A percentile compares a stretch with the other conserved stretches of the same genome.
These are phyloP conservation scores for Euphorbia lathyris DNA, from an alignment of 345 rosid species.

Conservation along the genomic window DNA sequence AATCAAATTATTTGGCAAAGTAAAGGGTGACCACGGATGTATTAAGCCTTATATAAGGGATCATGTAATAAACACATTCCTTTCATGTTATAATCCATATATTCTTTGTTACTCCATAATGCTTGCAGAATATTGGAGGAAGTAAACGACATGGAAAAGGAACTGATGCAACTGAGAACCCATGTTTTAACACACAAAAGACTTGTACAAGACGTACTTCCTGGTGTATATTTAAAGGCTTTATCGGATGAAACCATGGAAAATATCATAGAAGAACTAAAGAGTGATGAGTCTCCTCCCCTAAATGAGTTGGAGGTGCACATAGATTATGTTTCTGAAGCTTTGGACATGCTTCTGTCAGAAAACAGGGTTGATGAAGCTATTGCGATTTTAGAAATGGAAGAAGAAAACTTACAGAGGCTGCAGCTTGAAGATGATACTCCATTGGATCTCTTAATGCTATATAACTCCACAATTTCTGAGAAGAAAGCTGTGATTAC, in stretches of 20 bases:
- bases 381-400: conserved; percentile 37
- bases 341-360: conserved; percentile 40
- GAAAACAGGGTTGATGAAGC: conserved; percentile 53
- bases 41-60: not conserved
- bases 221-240: conserved; percentile 28
- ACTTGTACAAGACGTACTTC: conserved; percentile 41
- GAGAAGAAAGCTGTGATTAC: conserved; percentile 39
- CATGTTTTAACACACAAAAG: conserved; percentile 42
- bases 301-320: conserved; percentile 32
- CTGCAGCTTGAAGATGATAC: conserved; percentile 21
- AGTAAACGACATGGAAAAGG: conserved; percentile 38
- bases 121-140: conserved; percentile 49
- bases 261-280: conserved; percentile 23
- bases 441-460: conserved; percentile 17
- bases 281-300: conserved; percentile 24
- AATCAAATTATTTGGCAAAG: too few species aligned
- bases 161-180: conserved; percentile 39
- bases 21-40: too few species aligned
- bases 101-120: not conserved
- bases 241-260: conserved; percentile 35
- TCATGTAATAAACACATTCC: not conserved
- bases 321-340: conserved; percentile 35
- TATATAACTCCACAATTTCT: conserved; percentile 37
- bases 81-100: not conserved
- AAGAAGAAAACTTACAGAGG: conserved; percentile 36